Percentiles rank a stretch among this genome's conserved stretches.
phyloP scores from a whole-genome alignment of 176 grass and related monocot genomes.

The Carex pumila region DNA sequence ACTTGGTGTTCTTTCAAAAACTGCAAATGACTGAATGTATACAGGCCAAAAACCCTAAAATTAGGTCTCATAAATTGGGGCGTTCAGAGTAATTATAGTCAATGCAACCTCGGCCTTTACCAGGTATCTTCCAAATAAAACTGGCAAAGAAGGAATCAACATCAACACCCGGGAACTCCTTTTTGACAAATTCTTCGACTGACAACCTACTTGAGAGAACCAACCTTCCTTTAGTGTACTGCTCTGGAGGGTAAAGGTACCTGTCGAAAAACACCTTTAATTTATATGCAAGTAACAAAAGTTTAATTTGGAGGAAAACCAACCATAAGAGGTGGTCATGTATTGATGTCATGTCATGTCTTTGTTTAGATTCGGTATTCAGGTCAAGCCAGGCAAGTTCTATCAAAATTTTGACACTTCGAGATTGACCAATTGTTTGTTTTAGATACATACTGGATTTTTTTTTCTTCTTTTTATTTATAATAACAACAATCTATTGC shows the following conservation, averaged over 20 bases:
- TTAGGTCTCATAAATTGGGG: not conserved
- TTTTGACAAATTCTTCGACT: conserved; percentile 68
- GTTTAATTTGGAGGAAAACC: not conserved
- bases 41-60: conserved; percentile 7
- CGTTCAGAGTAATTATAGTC: not conserved
- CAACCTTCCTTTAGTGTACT: conserved; percentile 43
- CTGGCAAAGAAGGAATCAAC: conserved; percentile 63
- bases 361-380: not conserved
- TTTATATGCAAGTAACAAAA: conserved; percentile 12
- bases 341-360: not conserved
- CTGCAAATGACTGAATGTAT: conserved; percentile 11
- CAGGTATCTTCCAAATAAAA: conserved; percentile 88
- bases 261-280: conserved; percentile 29
- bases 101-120: conserved; percentile 10
- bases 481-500: not conserved
- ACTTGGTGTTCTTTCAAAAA: not conserved
- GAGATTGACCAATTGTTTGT: not conserved
- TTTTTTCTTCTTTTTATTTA: not conserved
- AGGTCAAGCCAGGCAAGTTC: not conserved
- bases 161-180: conserved; percentile 56
- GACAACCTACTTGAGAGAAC: conserved; percentile 57
- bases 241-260: conserved; percentile 56
- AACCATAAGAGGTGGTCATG: not conserved
- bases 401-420: not conserved
- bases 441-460: not conserved